A percentile compares a stretch with the other conserved stretches of the same genome.
Conservation (phyloP, 805 yeast species). For the Lipomyces starkeyi region DNA sequence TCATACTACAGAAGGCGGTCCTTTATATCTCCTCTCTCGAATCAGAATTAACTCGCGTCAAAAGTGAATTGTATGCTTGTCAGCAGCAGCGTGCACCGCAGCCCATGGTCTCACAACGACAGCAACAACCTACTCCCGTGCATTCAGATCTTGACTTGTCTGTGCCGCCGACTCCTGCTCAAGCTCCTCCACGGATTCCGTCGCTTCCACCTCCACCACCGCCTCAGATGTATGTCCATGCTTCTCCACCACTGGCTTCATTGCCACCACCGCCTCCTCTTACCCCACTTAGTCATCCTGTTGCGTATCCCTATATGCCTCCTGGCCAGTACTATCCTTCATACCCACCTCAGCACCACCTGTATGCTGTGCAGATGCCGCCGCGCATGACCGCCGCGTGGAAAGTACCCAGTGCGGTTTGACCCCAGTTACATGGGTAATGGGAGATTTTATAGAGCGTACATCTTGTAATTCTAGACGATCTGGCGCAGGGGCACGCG, state of each 20-base stretch:
- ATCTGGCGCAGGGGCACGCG: no score
- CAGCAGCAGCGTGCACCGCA: background rate
- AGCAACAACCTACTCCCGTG: conserved; percentile 2
- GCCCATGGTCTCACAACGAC: background rate
- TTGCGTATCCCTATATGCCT: background rate
- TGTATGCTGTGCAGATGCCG: background rate
- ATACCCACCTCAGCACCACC: background rate
- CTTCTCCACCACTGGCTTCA: background rate
- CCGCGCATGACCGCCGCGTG: conserved; percentile 8
- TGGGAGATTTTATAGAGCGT: background rate
- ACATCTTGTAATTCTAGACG: background rate
- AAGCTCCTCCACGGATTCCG: background rate
- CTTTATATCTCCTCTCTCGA: conserved; percentile 52
- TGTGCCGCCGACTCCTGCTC: background rate
- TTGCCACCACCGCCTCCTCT: background rate
- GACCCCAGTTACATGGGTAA: background rate
- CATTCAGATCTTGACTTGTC: background rate
- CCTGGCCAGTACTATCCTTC: background rate
- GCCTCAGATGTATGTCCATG: background rate
- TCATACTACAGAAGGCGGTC: conserved; percentile 52
- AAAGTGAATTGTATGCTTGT: conserved; percentile 17
- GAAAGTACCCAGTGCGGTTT: conserved; percentile 9
- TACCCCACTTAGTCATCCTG: background rate
- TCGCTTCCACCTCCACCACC: conserved; percentile 4
- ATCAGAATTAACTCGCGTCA: conserved; percentile 40